Conservation (phyloP, 2,329 filamentous ascomycete genomes). For the Bipolaris oryzae region DNA sequence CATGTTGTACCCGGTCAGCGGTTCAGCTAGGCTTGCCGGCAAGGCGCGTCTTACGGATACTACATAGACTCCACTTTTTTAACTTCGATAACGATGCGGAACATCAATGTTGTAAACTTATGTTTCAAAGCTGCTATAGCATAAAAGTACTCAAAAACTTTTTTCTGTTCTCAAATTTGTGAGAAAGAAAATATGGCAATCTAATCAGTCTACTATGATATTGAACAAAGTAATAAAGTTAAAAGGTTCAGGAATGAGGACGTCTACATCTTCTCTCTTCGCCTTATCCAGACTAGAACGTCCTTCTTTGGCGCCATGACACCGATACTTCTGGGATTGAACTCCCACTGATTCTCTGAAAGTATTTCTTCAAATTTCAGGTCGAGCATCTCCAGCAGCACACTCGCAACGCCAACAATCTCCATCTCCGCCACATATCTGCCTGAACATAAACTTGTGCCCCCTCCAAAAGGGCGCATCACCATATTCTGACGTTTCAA, state of each 20-base stretch:
- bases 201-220: too few relatives aligned
- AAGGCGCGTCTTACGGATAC: too few relatives aligned
- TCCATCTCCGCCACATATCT: conserved; percentile 3
- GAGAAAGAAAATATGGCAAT: too few relatives aligned
- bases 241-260: background rate
- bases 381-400: background rate
- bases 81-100: too few relatives aligned
- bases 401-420: background rate
- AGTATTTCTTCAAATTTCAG: background rate
- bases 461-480: conserved; percentile 1
- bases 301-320: conserved; percentile 1
- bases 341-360: background rate
- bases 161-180: too few relatives aligned
- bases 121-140: too few relatives aligned
- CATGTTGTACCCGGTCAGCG: background rate
- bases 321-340: background rate
- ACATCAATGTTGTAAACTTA: too few relatives aligned
- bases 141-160: too few relatives aligned
- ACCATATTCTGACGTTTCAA: background rate
- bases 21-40: background rate
- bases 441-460: background rate
- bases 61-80: too few relatives aligned
- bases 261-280: background rate
- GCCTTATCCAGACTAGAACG: background rate
- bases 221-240: too few relatives aligned